Evolutionary conservation across 2,329 filamentous ascomycete species (phyloP).

Genomic region (Coniochaeta sp.): DNA sequence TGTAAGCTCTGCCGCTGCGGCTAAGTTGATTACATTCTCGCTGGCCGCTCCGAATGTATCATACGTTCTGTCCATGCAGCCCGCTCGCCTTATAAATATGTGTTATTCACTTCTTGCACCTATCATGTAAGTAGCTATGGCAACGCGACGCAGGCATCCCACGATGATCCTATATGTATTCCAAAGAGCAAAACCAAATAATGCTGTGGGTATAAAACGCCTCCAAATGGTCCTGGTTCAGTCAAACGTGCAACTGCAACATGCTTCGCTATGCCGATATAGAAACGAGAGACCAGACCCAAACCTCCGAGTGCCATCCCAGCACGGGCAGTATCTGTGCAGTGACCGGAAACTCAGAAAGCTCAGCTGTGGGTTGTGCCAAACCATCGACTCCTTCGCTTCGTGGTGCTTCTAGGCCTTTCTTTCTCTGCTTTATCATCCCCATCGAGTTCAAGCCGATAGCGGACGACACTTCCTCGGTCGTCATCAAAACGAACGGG

Average conservation of each 20-base stretch:
- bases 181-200: neutral
- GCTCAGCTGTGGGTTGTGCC: neutral
- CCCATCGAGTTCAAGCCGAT: constrained; percentile 49
- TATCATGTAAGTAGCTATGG: neutral
- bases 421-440: constrained; percentile 26
- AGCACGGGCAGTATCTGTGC: neutral
- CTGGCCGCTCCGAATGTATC: neutral
- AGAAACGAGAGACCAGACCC: neutral
- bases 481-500: constrained; percentile 54
- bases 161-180: neutral
- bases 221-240: neutral
- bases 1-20: too few relatives aligned
- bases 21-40: too few relatives aligned
- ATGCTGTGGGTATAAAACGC: constrained; percentile 1
- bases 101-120: neutral
- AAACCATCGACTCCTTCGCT: constrained; percentile 14
- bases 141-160: neutral
- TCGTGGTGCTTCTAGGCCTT: constrained; percentile 1
- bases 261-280: neutral
- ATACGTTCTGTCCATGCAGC: neutral
- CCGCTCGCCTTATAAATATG: neutral
- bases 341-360: neutral
- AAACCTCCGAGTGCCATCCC: neutral
- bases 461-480: constrained; percentile 54
- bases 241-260: neutral